Base-by-base conservation (phyloP, 2,329 filamentous ascomycete species). In the Colletotrichum spaethianum region DNA sequence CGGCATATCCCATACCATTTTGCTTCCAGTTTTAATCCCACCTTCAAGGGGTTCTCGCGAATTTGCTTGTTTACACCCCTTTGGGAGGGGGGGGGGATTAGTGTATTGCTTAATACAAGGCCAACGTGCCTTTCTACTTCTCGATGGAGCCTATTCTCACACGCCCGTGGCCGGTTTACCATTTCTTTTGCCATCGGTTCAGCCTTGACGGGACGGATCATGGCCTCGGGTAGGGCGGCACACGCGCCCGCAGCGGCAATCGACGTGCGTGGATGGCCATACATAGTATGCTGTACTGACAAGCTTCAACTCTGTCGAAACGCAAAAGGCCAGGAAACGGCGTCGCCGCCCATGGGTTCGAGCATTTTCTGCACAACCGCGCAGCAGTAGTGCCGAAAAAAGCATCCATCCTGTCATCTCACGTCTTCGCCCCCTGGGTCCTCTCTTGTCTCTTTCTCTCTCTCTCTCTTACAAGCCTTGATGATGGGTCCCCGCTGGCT, bases 91-190 rank as follows among this genome's bases (percentile, higher is more conserved):
- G 48, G 38, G 28, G 28, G 33, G 26, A 31, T 4, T 63, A 63
- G 57, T 56, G 18, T 63, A 63, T 63, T 68, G 57, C 50, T 68
- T 63, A 63, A 68, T 56, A 68, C 26, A 68, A 20, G 38, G 57
- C 61, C 31, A 56, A 38, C 33, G 50, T 48, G 59, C 40, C 28
- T 56, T 12, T 38, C 36, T 38, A 38, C 11, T 20, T 50, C 18
- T 62, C 16, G 33, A 16, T 7, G 18, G n/a, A 31, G 38, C 20
- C 28, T 5, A 5, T 28, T 26, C 18, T 8, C 36, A 20, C 36
- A 18, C 38, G 12, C 11, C 42, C 56, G n/a, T n/a, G 50, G 12
- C 46, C 55, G 23, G 14, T 36, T 26, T 26, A 44, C 28, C 46
- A 36, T 16, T 12, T 12, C 4, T n/a, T n/a, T 42, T 46, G 14